Evolutionary conservation across 768 basidiomycete genomes (phyloP).

Genomic region (Mycena floridula): DNA sequence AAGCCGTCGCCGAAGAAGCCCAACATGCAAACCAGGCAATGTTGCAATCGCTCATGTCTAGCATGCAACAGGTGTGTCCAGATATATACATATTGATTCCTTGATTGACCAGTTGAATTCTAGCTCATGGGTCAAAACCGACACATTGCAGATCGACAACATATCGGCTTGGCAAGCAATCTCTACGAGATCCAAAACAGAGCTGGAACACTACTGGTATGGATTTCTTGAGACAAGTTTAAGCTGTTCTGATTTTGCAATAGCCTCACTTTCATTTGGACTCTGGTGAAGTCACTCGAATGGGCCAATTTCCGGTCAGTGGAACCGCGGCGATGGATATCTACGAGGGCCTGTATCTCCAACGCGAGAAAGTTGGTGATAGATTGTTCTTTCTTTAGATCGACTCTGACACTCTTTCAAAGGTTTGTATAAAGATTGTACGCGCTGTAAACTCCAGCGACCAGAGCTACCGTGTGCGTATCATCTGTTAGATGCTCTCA

Average conservation of each 20-base stretch:
- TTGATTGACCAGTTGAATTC: background rate
- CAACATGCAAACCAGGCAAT: constrained; percentile 27
- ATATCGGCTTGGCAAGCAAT: constrained; percentile 40
- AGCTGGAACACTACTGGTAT: constrained; percentile 41
- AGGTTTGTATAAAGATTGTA: constrained; percentile 52
- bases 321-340: constrained; percentile 51
- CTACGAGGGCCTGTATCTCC: constrained; percentile 47
- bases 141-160: constrained; percentile 24
- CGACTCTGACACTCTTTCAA: too few relatives aligned
- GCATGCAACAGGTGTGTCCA: constrained; percentile 41
- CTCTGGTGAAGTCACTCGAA: constrained; percentile 45
- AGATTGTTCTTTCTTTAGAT: too few relatives aligned
- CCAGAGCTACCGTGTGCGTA: constrained; percentile 34
- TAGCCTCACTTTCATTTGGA: constrained; percentile 43
- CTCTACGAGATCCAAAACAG: constrained; percentile 43
- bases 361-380: constrained; percentile 44
- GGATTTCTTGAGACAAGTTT: too few relatives aligned
- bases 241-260: too few relatives aligned
- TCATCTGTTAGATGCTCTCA: too few relatives aligned
- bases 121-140: constrained; percentile 30
- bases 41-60: constrained; percentile 35
- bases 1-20: constrained; percentile 26
- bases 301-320: constrained; percentile 43
- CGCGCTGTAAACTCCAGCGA: constrained; percentile 45
- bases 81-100: background rate